Conservation (phyloP, 305 asterid genomes). For the Solanum chacoense region DNA sequence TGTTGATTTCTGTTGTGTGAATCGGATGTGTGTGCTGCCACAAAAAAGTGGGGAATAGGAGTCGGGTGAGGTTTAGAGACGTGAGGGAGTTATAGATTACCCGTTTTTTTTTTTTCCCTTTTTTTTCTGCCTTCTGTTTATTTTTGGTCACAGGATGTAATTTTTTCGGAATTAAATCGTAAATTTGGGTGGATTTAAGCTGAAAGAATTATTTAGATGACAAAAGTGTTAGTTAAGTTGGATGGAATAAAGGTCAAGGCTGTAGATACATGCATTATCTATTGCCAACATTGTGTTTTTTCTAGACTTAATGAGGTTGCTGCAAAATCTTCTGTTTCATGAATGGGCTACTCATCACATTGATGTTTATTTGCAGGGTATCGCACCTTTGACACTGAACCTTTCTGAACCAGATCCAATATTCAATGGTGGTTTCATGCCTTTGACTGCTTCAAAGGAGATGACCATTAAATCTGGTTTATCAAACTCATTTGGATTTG, state of each 20-base stretch:
- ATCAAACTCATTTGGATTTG: constrained; percentile 97
- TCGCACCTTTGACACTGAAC: constrained; percentile 75
- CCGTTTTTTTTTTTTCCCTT: not conserved
- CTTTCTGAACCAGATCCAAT: constrained; percentile 62
- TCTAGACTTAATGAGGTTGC: not conserved
- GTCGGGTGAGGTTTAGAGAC: not conserved
- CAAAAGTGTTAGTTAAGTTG: not conserved
- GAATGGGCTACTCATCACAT: not conserved
- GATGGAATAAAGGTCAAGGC: not conserved
- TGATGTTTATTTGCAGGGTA: constrained; percentile 46
- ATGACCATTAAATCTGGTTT: constrained; percentile 62
- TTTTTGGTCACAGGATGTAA: not conserved
- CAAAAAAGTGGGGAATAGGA: not conserved
- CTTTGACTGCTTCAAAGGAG: constrained; percentile 62
- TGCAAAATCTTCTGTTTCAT: not conserved
- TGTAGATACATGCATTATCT: not conserved
- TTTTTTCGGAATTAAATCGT: not conserved
- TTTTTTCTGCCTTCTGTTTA: not conserved
- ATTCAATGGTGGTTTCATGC: constrained; percentile 54
- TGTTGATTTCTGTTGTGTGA: not conserved
- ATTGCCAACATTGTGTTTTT: not conserved
- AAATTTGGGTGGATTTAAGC: not conserved
- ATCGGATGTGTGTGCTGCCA: not conserved
- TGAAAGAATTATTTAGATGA: not conserved
- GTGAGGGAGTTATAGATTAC: not conserved